Evolutionary conservation across 805 yeast genomes (phyloP), one percentile per base, ranked within the genome.

Genomic region (Alloascoidea africana): DNA sequence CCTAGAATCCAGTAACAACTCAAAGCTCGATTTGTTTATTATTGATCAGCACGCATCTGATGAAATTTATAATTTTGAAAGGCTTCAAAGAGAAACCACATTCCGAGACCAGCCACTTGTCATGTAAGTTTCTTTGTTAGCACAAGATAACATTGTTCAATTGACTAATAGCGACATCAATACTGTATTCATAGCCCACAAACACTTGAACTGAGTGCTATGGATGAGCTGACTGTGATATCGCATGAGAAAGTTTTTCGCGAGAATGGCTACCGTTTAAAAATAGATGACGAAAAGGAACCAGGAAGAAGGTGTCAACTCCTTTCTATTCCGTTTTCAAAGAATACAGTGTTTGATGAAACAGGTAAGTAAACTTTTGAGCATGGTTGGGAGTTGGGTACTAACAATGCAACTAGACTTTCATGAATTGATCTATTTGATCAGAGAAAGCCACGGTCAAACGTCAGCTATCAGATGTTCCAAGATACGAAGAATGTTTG

Each of bases 11-110:
- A 18, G 38, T 8, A 50, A 53, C 2, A 47, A 43, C n/a, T 52
- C 52, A 2, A 46, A 40, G 11, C 52, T 51, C 17, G 85, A 85
- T 50, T 48, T 89, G 19, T 87, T 91, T 48, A 87, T 91, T 23
- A 68, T 91, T 36, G 99, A 91, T 54, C 99, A 91, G 55, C 99
- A 91, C 60, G 98, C 98, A 1, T 82, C 94, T 45, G 98, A 91
- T 59, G 99, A 91, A 50, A 91, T 87, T 47, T 85, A 50, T 60
- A 91, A 91, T 54, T 91, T 84, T 60, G 98, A 91, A 54, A 63
- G 61, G 36, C 56, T 81, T 13, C 76, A 72, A 46, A 54, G 60
- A 14, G 64, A 63, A 2, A 71, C 81, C 0, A 58, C 61, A 0
- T 73, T 87, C 44, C 68, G 72, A 34, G 65, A 68, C 33, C 96